Evolutionary conservation across 805 yeast species (phyloP).

Genomic region (Candida palmyrensis): DNA sequence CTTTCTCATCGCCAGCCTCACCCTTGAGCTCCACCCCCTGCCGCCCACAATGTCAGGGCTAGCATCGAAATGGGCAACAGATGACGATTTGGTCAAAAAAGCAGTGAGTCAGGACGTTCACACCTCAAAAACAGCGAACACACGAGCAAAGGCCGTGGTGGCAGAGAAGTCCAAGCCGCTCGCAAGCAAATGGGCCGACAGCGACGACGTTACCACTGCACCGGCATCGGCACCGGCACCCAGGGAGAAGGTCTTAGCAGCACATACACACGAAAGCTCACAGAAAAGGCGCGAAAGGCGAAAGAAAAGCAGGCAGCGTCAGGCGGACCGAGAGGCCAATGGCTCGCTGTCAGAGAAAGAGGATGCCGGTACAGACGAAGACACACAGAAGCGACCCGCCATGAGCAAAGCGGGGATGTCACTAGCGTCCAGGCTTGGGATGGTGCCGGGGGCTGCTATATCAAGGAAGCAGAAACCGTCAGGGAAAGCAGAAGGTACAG

Average conservation of each 20-base stretch:
- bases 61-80: slow-evolving; percentile 34
- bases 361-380: neutral
- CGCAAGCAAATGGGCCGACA: slow-evolving; percentile 32
- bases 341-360: no score
- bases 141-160: slow-evolving; percentile 7
- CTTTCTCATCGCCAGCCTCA: no score
- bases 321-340: slow-evolving; percentile 5
- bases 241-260: no score
- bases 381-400: neutral
- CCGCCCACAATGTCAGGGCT: slow-evolving; percentile 6
- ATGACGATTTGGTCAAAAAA: slow-evolving; percentile 18
- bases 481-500: no score
- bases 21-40: no score
- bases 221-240: neutral
- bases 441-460: neutral
- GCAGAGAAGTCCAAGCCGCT: slow-evolving; percentile 13
- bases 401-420: slow-evolving; percentile 2
- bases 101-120: slow-evolving; percentile 19
- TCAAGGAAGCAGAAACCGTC: no score
- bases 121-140: slow-evolving; percentile 1
- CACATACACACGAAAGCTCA: slow-evolving; percentile 1
- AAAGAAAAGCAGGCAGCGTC: slow-evolving; percentile 4
- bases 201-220: slow-evolving; percentile 3
- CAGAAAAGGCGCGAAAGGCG: slow-evolving; percentile 2
- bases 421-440: slow-evolving; percentile 2